Evolutionary conservation across 306 rosid genomes (phyloP).

Genomic region (Cucumis hystrix): DNA sequence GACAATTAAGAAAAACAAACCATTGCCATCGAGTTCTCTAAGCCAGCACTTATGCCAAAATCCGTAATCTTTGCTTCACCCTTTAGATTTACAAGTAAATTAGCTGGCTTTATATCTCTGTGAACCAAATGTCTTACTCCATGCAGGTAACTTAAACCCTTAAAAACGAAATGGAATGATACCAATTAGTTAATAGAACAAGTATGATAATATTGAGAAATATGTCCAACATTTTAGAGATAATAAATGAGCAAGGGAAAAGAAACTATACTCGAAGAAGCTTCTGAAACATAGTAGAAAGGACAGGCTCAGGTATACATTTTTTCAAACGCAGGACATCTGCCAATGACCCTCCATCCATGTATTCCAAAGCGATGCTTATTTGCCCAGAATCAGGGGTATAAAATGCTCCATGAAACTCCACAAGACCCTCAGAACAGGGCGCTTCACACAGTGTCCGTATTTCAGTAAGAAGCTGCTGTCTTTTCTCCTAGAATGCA

Average conservation of each 20-base stretch:
- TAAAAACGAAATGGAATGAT: slow-evolving; percentile 8
- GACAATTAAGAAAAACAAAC: slow-evolving; percentile 29
- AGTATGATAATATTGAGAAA: not conserved
- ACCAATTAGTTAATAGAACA: not conserved
- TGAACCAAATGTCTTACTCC: slow-evolving; percentile 87
- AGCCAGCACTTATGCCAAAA: slow-evolving; percentile 96
- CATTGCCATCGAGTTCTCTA: slow-evolving; percentile 95
- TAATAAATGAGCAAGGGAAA: slow-evolving; percentile 8
- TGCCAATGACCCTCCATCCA: slow-evolving; percentile 97
- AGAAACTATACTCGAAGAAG: slow-evolving; percentile 50
- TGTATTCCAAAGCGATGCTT: slow-evolving; percentile 94
- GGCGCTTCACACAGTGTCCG: slow-evolving; percentile 95
- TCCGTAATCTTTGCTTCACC: slow-evolving; percentile 95
- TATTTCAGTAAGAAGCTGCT: slow-evolving; percentile 90
- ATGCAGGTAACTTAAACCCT: slow-evolving; percentile 91
- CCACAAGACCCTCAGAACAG: slow-evolving; percentile 82
- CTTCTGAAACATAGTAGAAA: slow-evolving; percentile 83
- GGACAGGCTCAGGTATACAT: slow-evolving; percentile 67
- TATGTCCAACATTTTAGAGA: not conserved
- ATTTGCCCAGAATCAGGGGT: slow-evolving; percentile 94
- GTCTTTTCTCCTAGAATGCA: slow-evolving; percentile 76
- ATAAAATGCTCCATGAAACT: slow-evolving; percentile 97
- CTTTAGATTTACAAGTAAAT: slow-evolving; percentile 82
- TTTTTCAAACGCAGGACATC: slow-evolving; percentile 54
- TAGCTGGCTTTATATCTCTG: slow-evolving; percentile 97